Evolutionary conservation across 2,329 filamentous ascomycete species (phyloP), one percentile per base, ranked within the genome.

Genomic region (Aspergillus brunneoviolaceus): DNA sequence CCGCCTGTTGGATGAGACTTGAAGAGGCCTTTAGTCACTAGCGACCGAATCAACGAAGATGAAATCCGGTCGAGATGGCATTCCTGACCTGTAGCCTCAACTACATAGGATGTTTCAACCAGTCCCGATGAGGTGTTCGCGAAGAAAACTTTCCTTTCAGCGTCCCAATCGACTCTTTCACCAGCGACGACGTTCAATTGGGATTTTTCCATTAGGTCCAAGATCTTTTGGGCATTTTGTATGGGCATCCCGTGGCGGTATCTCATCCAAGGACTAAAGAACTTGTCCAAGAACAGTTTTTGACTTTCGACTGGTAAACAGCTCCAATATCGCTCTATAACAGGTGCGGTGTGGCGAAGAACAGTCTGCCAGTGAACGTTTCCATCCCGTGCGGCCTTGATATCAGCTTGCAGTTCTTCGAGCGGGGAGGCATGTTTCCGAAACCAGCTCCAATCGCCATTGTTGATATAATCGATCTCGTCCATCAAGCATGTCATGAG

Each of bases 191-290:
- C 60, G 12, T 19, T 39, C 7, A 61, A 27, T 29, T 61, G 60
- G 21, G 39, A 42, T n/a, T 51, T 59, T 31, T 59, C 27, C 49
- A 61, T 23, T 10, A 61, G 21, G 2, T 49, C 21, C 14, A 61
- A 52, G 12, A 59, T 53, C 25, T 59, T 56, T n/a, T 59, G 27
- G 9, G 51, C 60, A 16, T 59, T 61, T 12, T 55, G 33, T 11
- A 61, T 27, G 4, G 60, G 60, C 56, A 59, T 61, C 16, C 56
- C 60, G 45, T 61, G 60, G 27, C 60, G 51, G 29, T 61, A 61
- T 39, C 60, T 47, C 56, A 59, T 61, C 60, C 60, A 61, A 6
- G 47, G 50, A 55, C 56, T 59, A 35, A 55, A 55, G 6, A 61
- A 61, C n/a, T 59, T 59, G 27, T 59, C 57, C 51, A 55, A 51